Evolutionary conservation across 441 rosid species (phyloP), one percentile per base, ranked within the genome.

Genomic region (Populus trichocarpa): DNA sequence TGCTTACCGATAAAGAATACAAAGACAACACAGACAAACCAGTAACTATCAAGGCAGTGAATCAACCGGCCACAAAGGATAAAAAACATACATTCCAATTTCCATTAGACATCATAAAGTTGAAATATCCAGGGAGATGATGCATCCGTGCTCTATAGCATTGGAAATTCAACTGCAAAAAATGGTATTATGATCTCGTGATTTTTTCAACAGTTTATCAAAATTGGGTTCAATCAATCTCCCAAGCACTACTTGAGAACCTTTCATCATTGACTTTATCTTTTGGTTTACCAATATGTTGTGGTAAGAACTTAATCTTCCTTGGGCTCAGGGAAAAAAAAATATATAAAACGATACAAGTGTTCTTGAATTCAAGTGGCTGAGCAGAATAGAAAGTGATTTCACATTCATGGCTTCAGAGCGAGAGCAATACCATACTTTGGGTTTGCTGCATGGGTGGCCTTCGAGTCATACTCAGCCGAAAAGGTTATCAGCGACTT

Each of bases 361-460:
- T 70, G 61, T 42, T n/a, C 16, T 71, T 42, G 69, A 53, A 78
- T 74, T 77, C 38, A 70, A 61, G 76, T 69, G 53, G 30, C 22
- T 9, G 35, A n/a, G 67, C 33, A 42, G 71, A 30, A 42, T 3
- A 38, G 33, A 77, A 68, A 68, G 50, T 9, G 76, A 77, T 73
- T 79, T 35, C 66, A 32, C 69, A 35, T 25, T 89, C 86, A 93
- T 75, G 97, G 98, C 85, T 89, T 92, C 75, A 92, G 94, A 71
- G 92, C 92, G 32, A 93, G 79, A 13, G 94, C 90, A 12, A 93
- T 90, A 76, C 98, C 98, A 16, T 88, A 32, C 89, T 83, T 92
- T 2, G 97, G 92, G 16, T 68, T 38, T 4, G 87, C 77, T 72
- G 92, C 84, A 75, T 82, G 83, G 72, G 77, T 74, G 74, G 89